Conservation (phyloP, 768 basidiomycete genomes). For the Cystofilobasidium capitatum region DNA sequence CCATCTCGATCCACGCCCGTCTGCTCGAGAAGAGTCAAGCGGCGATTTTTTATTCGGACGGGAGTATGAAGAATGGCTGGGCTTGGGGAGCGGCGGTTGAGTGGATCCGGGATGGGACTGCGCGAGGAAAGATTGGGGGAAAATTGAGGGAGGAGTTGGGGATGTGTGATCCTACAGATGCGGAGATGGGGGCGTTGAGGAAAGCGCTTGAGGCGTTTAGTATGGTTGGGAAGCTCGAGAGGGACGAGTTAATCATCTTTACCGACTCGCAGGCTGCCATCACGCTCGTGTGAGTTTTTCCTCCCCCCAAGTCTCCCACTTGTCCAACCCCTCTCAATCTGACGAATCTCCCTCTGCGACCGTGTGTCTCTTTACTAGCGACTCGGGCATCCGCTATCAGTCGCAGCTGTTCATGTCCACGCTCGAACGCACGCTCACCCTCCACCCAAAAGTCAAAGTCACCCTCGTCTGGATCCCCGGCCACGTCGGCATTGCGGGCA, state of each 20-base stretch:
- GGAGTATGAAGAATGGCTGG: constrained; percentile 26
- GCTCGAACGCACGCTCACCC: constrained; percentile 34
- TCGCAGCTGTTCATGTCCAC: constrained; percentile 33
- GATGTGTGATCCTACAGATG: constrained; percentile 34
- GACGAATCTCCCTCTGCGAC: neutral
- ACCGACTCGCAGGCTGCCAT: constrained; percentile 38
- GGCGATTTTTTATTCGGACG: constrained; percentile 26
- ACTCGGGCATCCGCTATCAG: constrained; percentile 36
- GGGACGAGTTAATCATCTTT: constrained; percentile 35
- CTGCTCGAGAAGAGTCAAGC: constrained; percentile 14
- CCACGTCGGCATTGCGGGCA: constrained; percentile 34
- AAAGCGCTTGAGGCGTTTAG: constrained; percentile 38
- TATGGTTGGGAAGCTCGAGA: constrained; percentile 15
- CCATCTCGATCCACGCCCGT: constrained; percentile 21
- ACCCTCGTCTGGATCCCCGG: constrained; percentile 38
- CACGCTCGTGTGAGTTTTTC: constrained; percentile 26
- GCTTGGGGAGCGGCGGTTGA: constrained; percentile 38
- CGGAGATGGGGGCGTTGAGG: constrained; percentile 36
- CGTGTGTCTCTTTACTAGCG: constrained; percentile 23
- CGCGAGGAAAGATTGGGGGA: constrained; percentile 29
- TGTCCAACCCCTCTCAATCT: neutral
- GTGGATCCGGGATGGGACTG: constrained; percentile 31
- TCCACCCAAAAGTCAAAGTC: constrained; percentile 33
- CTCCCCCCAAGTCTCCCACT: neutral
- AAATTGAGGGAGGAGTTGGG: constrained; percentile 36